A percentile compares a stretch with the other conserved stretches of the same genome.
These are phyloP conservation scores for Rhizomucor pusillus DNA, from an alignment of 371 early-diverging fungal species.

Conservation along the genomic window DNA sequence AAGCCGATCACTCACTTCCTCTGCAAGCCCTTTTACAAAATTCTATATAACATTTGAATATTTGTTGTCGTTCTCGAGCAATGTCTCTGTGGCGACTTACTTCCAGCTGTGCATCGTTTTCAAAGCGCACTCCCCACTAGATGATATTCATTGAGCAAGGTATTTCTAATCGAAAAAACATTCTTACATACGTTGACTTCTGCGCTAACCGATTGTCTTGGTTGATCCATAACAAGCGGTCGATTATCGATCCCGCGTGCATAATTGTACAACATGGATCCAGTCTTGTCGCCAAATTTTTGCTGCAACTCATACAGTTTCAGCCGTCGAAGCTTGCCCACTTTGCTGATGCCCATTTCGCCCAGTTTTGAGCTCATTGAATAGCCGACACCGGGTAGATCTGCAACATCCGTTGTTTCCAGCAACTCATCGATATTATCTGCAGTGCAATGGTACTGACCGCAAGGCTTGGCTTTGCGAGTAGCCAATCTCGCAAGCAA, in stretches of 20 bases:
- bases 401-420: constrained; percentile 34
- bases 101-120: constrained; percentile 59
- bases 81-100: constrained; percentile 15
- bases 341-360: constrained; percentile 38
- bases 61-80: neutral
- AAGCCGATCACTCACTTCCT: constrained; percentile 55
- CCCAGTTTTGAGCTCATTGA: constrained; percentile 41
- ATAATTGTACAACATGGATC: constrained; percentile 57
- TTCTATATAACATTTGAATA: constrained; percentile 6
- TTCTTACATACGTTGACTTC: constrained; percentile 47
- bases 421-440: constrained; percentile 37
- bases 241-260: constrained; percentile 80
- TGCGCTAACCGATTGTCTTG: constrained; percentile 77
- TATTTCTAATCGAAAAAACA: neutral
- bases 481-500: constrained; percentile 81
- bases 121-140: constrained; percentile 86
- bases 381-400: constrained; percentile 49
- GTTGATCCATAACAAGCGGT: constrained; percentile 53
- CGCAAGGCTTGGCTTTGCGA: constrained; percentile 80
- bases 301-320: constrained; percentile 45
- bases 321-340: constrained; percentile 53
- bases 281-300: constrained; percentile 73
- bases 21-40: constrained; percentile 50
- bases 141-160: neutral
- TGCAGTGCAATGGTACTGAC: constrained; percentile 45